Conservation (phyloP, 129 eudicot species). For the Deinandra increscens region DNA sequence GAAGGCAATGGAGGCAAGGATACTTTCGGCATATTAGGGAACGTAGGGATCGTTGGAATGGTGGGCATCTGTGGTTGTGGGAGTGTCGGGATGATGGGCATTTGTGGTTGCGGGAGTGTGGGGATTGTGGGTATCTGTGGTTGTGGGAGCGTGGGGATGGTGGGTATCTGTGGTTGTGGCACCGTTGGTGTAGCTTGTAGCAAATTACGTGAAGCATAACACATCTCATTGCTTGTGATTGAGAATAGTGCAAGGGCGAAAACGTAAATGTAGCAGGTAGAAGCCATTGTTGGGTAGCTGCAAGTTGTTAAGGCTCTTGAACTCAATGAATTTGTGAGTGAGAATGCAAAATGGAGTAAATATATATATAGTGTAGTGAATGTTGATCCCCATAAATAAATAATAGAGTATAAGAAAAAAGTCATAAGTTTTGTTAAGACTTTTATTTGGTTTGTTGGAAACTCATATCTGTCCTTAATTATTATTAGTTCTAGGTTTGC, state of each 20-base stretch:
- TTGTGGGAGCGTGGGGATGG: constrained; percentile 18
- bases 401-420: too few relatives aligned
- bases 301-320: neutral
- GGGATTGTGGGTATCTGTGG: constrained; percentile 26
- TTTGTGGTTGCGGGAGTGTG: constrained; percentile 21
- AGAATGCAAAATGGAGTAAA: neutral
- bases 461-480: too few relatives aligned
- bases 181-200: constrained; percentile 22
- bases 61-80: constrained; percentile 17
- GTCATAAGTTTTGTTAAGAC: too few relatives aligned
- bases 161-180: constrained; percentile 32
- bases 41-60: constrained; percentile 5
- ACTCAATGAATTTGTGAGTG: neutral
- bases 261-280: neutral
- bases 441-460: too few relatives aligned
- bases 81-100: constrained; percentile 15
- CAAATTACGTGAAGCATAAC: constrained; percentile 26
- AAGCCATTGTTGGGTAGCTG: constrained; percentile 15
- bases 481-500: too few relatives aligned
- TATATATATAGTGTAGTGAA: too few relatives aligned
- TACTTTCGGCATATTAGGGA: constrained; percentile 16
- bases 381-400: too few relatives aligned
- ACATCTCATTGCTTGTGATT: constrained; percentile 20
- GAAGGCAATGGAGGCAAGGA: constrained; percentile 22
- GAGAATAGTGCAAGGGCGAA: neutral